Base-by-base conservation (phyloP, 352 stramenopile species). In the Phytophthora palmivora region DNA sequence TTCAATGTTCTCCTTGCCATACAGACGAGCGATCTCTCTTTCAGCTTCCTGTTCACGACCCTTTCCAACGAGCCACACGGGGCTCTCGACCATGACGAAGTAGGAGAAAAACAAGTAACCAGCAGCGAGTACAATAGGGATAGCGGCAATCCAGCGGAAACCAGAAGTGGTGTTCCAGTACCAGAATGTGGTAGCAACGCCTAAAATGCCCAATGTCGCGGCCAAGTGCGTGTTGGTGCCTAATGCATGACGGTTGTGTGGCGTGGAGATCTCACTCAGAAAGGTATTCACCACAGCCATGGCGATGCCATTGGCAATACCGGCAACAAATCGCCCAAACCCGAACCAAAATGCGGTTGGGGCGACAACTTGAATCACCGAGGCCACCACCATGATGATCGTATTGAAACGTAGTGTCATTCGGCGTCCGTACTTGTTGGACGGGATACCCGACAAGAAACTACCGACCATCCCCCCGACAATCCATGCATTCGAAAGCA, bases 401-500 rank as follows among this genome's bases (percentile, higher is more conserved):
- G 54, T 41, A 47, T 70, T 68, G 30, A 61, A 45, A 4, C 52
- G 49, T 16, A 85, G 58, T 10, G 68, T 70, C n/a, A 48, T 78
- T 10, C 71, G 72, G 37, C 76, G 80, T 18, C 80, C 78, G n/a
- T 68, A 83, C 9, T 58, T 50, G 62, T 88, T 78, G 6, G 74
- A 65, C 32, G 75, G 48, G 12, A 53, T 34, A 4, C 70, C 66
- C 34, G 65, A 78, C 22, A 64, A 32, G 14, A 90, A 62, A 12
- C 63, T 67, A 2, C 81, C 81, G 58, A 82, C 37, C 69, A 84
- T 84, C 7, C 74, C 81, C 12, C 77, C 78, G 15, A 85, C 59
- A 54, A 88, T 71, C 78, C 78, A 88, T 14, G 66, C 66, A 46
- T 87, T 85, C 18, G 79, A 60, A 19, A 84, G 64, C 21, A 72